Base-by-base conservation (phyloP, 192 early-diverging fungal genomes). In the Diversispora epigaea region DNA sequence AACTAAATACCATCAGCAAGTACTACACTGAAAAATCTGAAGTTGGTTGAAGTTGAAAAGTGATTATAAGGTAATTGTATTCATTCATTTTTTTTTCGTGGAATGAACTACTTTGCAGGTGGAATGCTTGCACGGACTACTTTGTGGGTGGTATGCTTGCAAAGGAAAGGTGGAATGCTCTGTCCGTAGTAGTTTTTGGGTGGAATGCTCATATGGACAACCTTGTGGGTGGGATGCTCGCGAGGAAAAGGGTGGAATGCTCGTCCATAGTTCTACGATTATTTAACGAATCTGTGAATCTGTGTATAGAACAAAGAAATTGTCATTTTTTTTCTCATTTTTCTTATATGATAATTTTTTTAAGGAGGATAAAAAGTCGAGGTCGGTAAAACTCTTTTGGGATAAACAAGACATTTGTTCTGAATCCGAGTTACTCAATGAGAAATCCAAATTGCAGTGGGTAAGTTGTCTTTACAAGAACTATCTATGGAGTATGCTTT, bases 391-490 rank as follows among this genome's bases (percentile, higher is more conserved):
- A 69, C 50, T 55, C 50, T 69, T 69, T 55, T 69, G 68, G 50
- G 22, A 69, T 17, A 15, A 54, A 69, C 3, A 25, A 69, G 47
- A 50, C 14, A 19, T 69, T 54, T 4, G n/a, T 4, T 52, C 22
- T 22, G 68, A 69, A 69, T 69, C 50, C 25, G 25, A 69, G 6
- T 52, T 69, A 69, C 22, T 52, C 17, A 32, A 69, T 69, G 46
- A 52, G 49, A 55, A 54, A 69, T 25, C 32, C 49, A 47, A 52
- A 69, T 69, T 69, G 40, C 67, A 69, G 12, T 69, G 67, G 67
- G 67, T 69, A 69, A 50, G 67, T 69, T 69, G 47, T 69, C 22
- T 69, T 69, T 52, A 54, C 49, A 69, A 69, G 22, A 69, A 69
- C 22, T 17, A 32, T 69, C 17, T 69, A 47, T 69, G 25, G 67